A percentile compares a stretch with the other conserved stretches of the same genome.
These are phyloP conservation scores for Lentinula raphanica DNA, from an alignment of 768 basidiomycete species.

Conservation along the genomic window DNA sequence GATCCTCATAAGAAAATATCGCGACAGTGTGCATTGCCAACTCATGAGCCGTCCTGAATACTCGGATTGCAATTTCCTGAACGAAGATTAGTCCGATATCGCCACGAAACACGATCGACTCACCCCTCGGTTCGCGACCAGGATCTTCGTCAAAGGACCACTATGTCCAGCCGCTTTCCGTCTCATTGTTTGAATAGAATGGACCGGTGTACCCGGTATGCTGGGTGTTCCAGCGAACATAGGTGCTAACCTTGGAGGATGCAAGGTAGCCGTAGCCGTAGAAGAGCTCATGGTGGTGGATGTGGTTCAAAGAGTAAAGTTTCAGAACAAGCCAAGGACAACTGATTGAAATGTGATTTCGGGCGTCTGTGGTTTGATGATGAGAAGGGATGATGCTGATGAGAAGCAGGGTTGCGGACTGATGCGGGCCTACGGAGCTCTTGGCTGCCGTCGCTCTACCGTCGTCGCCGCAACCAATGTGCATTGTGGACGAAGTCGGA, in stretches of 20 bases:
- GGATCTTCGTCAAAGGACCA: constrained; percentile 85
- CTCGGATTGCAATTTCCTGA: constrained; percentile 98
- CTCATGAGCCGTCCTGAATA: constrained; percentile 97
- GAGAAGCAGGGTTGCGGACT: neutral
- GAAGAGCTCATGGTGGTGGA: constrained; percentile 41
- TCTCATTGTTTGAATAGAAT: constrained; percentile 88
- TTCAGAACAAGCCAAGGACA: neutral
- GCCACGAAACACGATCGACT: constrained; percentile 20
- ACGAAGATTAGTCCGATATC: constrained; percentile 6
- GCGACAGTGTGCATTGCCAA: constrained; percentile 99
- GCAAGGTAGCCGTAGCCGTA: constrained; percentile 39
- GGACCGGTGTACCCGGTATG: constrained; percentile 79
- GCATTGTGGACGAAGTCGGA: neutral
- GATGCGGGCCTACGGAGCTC: neutral
- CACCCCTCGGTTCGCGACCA: constrained; percentile 90
- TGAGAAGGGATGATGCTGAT: neutral
- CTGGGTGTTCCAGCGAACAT: constrained; percentile 74
- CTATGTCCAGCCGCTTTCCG: constrained; percentile 87
- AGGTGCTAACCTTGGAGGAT: constrained; percentile 68
- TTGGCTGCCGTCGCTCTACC: neutral
- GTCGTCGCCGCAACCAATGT: neutral
- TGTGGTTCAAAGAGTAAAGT: constrained; percentile 5
- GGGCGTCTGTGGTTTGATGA: neutral
- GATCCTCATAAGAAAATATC: constrained; percentile 96
- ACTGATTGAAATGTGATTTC: constrained; percentile 4